These are phyloP conservation scores for Aspergillus niger DNA, from an alignment of 2,329 filamentous ascomycete species.

Conservation along the genomic window DNA sequence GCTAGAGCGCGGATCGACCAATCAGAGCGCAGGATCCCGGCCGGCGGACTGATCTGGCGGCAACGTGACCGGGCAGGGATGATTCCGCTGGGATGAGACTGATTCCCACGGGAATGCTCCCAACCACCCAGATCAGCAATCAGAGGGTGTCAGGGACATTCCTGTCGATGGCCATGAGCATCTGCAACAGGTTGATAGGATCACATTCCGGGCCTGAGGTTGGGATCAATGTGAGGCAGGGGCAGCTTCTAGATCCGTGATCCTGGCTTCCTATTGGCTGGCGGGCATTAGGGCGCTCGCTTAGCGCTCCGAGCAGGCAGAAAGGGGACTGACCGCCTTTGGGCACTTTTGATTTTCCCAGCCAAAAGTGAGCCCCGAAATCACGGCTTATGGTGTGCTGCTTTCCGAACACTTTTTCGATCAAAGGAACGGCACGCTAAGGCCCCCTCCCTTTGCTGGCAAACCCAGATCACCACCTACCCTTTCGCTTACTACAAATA, in stretches of 20 bases:
- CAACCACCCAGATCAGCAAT: conserved; percentile 24
- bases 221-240: conserved; percentile 39
- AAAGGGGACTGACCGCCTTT: conserved; percentile 19
- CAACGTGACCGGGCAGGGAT: conserved; percentile 28
- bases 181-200: conserved; percentile 19
- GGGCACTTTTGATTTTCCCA: conserved; percentile 27
- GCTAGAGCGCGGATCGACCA: conserved; percentile 37
- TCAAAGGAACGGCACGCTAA: conserved; percentile 32
- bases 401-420: conserved; percentile 38
- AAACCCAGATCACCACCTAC: conserved; percentile 40
- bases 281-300: conserved; percentile 29
- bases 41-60: conserved; percentile 32
- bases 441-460: conserved; percentile 28
- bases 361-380: conserved; percentile 32
- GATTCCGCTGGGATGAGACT: conserved; percentile 27
- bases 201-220: conserved; percentile 24
- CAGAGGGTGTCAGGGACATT: conserved; percentile 20
- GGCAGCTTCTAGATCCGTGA: conserved; percentile 37
- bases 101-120: conserved; percentile 28
- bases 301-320: conserved; percentile 31
- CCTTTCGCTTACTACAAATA: conserved; percentile 43
- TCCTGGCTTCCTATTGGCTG: conserved; percentile 42
- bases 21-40: conserved; percentile 37
- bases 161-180: conserved; percentile 9
- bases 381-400: conserved; percentile 35